Evolutionary conservation across 2,329 filamentous ascomycete genomes (phyloP).

Genomic region (Endoconidiophora polonica): DNA sequence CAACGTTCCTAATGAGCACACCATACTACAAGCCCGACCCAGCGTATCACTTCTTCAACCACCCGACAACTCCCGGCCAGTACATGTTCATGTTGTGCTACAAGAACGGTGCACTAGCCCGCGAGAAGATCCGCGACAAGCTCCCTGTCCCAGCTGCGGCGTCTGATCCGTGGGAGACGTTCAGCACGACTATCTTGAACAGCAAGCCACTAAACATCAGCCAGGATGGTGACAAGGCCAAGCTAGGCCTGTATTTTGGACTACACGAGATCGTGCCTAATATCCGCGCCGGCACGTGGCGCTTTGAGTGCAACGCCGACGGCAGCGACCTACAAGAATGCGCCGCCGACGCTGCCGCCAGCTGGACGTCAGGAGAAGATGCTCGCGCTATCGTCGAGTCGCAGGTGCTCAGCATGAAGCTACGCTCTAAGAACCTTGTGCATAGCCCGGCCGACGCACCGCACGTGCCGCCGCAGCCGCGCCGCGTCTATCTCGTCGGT

Average conservation of each 20-base stretch:
- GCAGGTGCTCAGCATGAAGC: constrained; percentile 80
- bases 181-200: constrained; percentile 56
- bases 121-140: constrained; percentile 73
- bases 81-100: constrained; percentile 99
- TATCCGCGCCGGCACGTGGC: constrained; percentile 70
- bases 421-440: constrained; percentile 68
- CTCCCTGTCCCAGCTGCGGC: constrained; percentile 31
- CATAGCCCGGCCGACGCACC: constrained; percentile 26
- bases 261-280: constrained; percentile 93
- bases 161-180: constrained; percentile 53
- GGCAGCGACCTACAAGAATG: constrained; percentile 30
- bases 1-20: constrained; percentile 95
- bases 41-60: constrained; percentile 94
- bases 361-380: constrained; percentile 46
- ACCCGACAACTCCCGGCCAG: constrained; percentile 73
- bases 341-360: constrained; percentile 19
- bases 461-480: constrained; percentile 61
- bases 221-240: constrained; percentile 41
- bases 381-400: constrained; percentile 80
- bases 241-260: constrained; percentile 86
- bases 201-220: constrained; percentile 53
- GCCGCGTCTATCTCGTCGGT: constrained; percentile 84
- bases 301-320: constrained; percentile 47
- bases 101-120: constrained; percentile 89
- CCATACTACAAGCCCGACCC: constrained; percentile 79